Evolutionary conservation across 2,329 filamentous ascomycete genomes (phyloP).

Genomic region (Septoria linicola): DNA sequence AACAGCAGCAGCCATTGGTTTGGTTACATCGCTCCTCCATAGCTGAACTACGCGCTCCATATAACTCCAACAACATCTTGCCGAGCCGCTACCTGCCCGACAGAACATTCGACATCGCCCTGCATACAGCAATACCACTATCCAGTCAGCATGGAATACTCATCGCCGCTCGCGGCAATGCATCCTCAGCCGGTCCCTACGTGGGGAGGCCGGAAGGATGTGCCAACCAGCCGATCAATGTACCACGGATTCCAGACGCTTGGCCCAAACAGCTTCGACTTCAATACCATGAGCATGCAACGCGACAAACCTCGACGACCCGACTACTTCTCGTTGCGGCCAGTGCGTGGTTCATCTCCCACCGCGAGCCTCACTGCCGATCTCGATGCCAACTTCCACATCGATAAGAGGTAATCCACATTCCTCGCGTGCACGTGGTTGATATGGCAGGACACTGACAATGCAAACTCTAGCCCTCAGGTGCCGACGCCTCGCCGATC

Average conservation of each 20-base stretch:
- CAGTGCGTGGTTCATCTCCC: conserved; percentile 78
- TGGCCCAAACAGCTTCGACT: conserved; percentile 66
- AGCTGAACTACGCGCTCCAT: conserved; percentile 2
- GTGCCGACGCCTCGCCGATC: conserved; percentile 79
- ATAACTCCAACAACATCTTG: conserved; percentile 9
- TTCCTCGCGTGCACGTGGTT: conserved; percentile 32
- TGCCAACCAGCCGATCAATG: conserved; percentile 53
- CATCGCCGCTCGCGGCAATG: conserved; percentile 91
- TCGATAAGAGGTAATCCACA: conserved; percentile 80
- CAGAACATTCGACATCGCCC: conserved; percentile 15
- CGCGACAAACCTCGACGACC: conserved; percentile 63
- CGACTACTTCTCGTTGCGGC: conserved; percentile 82
- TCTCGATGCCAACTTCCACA: conserved; percentile 93
- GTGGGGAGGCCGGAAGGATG: conserved; percentile 59
- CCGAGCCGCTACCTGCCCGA: conserved; percentile 5
- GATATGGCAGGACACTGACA: conserved; percentile 40
- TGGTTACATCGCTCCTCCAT: conserved; percentile 17
- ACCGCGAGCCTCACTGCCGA: conserved; percentile 89
- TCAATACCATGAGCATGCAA: conserved; percentile 72
- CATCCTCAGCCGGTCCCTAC: conserved; percentile 66
- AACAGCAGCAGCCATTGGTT: conserved; percentile 14
- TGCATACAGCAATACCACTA: conserved; percentile 6
- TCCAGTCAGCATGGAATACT: conserved; percentile 74
- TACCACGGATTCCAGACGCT: conserved; percentile 56
- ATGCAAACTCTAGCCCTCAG: conserved; percentile 63